Evolutionary conservation across 495 filamentous ascomycete species (phyloP), one percentile per base, ranked within the genome.

Genomic region (Xylaria nigripes): DNA sequence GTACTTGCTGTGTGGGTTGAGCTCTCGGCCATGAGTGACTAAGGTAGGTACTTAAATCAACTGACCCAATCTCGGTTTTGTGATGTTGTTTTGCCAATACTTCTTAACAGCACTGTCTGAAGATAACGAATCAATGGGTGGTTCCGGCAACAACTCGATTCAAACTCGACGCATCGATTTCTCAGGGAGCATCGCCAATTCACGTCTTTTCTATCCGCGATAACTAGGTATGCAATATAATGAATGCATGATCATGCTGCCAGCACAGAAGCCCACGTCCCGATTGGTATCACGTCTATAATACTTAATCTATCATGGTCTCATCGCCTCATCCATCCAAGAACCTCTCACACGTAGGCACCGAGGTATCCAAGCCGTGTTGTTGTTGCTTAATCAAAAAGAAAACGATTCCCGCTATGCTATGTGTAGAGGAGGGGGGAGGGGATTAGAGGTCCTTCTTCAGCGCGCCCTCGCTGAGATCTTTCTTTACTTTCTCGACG

Each of bases 401-500:
- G 32, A 36, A 36, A 2, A 36, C 8, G 15, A 8, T 36, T 36
- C 32, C n/a, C n/a, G n/a, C n/a, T n/a, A n/a, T n/a, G 32, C 6
- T 15, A 13, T 8, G 32, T 6, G 10, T 30, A 10, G 27, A 5
- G 27, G 27, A 30, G 10, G 27, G 27, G 29, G 53, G 32, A 27
- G 30, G 34, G 41, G 25, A 23, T 27, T 54, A 41, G 4, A 23
- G 22, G 18, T 24, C 34, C 22, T 54, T 50, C 24, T 36, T 50
- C 25, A 30, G 30, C 6, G 24, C 8, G 9, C 43, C 15, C 36
- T 57, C 32, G 10, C 18, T 29, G 18, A 78, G 46, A 45, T 76
- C 75, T 40, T 72, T 65, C 69, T 74, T n/a, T 73, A 73, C 61
- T 66, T 69, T 62, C 74, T 81, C 63, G 72, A 79, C 45, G 71